Base-by-base conservation (phyloP, 2,329 filamentous ascomycete genomes). In the Fusarium sp. region DNA sequence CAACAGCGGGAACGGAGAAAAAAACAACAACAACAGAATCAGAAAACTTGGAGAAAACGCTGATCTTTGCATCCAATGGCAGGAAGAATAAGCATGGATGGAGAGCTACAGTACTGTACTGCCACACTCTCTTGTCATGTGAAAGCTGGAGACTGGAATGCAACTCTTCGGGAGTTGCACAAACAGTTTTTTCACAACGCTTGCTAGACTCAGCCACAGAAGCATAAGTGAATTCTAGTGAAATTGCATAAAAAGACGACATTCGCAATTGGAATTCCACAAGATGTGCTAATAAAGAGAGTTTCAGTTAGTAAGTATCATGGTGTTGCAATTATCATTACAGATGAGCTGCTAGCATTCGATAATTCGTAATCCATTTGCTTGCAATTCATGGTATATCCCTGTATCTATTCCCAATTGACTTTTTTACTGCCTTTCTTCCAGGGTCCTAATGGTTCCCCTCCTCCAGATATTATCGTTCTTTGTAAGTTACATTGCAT, bases 1-100 rank as follows among this genome's bases (percentile, higher is more conserved):
- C 62, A 69, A 61, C 7, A 18, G 23, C 23, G 44, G 38, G 59
- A 36, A 53, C 51, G 37, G 36, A 38, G 52, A 56, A 45, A 40
- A 31, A 50, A 57, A 46, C 23, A 23, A 37, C 33, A 28, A 38
- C 51, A 34, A 23, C 20, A 23, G 47, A 56, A 50, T 18, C 44
- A 38, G 10, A 41, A 52, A 59, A 46, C 18, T 28, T 50, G 38
- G 13, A 40, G 41, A 30, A 31, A 36, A 23, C 28, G 67, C 67
- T 31, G 62, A 70, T 67, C 66, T 69, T 58, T 70, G 44, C 66
- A 44, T 52, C 57, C 66, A 70, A 68, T 68, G 67, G 67, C 33
- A 66, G 37, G 44, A 51, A 34, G 33, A 10, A 30, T 30, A 30
- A 30, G 28, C 28, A 36, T 4, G 34, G 8, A 36, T 23, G 23